phyloP scores from a whole-genome alignment of 495 filamentous ascomycete species.

The Daldinia vernicosa region DNA sequence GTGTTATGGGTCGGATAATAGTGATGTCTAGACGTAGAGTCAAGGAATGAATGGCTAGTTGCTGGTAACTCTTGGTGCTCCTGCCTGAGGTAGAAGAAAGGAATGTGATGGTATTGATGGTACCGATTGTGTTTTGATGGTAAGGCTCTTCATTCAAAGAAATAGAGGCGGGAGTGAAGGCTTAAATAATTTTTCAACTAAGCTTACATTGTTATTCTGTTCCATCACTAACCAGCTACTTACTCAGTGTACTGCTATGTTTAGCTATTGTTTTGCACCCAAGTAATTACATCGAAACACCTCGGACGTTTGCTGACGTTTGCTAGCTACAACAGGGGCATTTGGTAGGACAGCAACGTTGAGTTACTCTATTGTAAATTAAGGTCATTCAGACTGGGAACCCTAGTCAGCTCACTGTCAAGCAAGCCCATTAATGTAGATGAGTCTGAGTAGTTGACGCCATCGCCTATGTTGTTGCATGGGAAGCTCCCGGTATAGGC shows the following conservation, averaged over 20 bases:
- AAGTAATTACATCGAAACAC: background rate
- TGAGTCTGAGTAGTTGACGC: background rate
- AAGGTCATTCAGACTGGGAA: background rate
- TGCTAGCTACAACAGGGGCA: background rate
- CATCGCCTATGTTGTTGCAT: background rate
- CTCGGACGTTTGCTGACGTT: constrained; percentile 5
- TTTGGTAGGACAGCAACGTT: constrained; percentile 1
- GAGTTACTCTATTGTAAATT: background rate
- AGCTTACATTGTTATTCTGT: background rate
- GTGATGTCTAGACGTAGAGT: background rate
- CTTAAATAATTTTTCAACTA: constrained; percentile 9
- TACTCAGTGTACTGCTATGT: background rate
- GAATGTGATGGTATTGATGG: background rate
- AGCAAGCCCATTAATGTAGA: background rate
- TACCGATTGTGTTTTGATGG: background rate
- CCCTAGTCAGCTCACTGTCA: background rate
- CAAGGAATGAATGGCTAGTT: background rate
- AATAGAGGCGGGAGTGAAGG: background rate
- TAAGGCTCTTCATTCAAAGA: background rate
- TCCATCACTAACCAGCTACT: background rate
- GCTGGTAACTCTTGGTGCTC: background rate
- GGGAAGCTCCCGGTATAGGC: background rate
- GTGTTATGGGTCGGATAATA: background rate
- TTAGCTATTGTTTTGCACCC: background rate
- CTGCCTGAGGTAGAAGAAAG: constrained; percentile 6